Percentiles rank a stretch among this genome's conserved stretches.
phyloP scores from a whole-genome alignment of 495 filamentous ascomycete species.

The Parathielavia appendiculata region DNA sequence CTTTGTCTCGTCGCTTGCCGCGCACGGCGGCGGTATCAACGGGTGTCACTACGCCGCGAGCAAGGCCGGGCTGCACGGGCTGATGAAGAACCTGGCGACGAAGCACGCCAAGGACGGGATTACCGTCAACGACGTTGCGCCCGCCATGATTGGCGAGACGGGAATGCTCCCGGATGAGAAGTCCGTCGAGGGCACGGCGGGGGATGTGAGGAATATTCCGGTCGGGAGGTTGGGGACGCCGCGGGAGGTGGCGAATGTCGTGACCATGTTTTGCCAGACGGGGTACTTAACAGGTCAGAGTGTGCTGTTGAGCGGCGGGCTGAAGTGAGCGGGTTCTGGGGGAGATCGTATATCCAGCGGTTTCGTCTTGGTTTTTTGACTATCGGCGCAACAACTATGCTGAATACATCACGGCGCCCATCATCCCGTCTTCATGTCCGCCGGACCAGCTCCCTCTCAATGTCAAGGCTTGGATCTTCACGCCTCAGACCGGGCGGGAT shows the following conservation, averaged over 20 bases:
- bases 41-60: conserved; percentile 66
- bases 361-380: neutral
- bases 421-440: no score
- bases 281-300: conserved; percentile 67
- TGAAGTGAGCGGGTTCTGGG: conserved; percentile 30
- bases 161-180: conserved; percentile 59
- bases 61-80: conserved; percentile 56
- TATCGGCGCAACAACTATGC: no score
- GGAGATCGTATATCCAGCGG: neutral
- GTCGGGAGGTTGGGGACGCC: conserved; percentile 59
- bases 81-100: conserved; percentile 62
- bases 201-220: conserved; percentile 51
- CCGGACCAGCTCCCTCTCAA: no score
- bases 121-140: conserved; percentile 70
- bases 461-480: no score
- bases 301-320: conserved; percentile 52
- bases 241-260: conserved; percentile 62
- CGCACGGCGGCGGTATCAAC: conserved; percentile 61
- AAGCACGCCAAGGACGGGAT: conserved; percentile 59
- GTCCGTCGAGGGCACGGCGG: conserved; percentile 43
- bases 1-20: conserved; percentile 65
- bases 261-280: conserved; percentile 61
- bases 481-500: no score
- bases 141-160: conserved; percentile 68
- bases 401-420: no score